Evolutionary conservation across 2,329 filamentous ascomycete genomes (phyloP).

Genomic region (Aspergillus caelatus): DNA sequence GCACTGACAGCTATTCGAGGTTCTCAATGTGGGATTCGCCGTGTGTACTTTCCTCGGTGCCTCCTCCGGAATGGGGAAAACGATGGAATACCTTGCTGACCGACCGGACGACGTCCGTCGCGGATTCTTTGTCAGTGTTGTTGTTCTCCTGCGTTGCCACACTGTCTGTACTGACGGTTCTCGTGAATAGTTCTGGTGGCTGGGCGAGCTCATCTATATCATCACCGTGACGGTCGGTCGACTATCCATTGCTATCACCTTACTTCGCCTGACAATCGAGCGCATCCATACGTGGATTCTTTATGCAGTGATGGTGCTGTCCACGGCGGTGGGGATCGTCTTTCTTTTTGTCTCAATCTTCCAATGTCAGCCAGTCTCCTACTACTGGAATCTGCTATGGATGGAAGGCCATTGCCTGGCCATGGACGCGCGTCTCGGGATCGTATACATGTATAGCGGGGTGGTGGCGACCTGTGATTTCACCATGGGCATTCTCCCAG

Average conservation of each 20-base stretch:
- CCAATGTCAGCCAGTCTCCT: slow-evolving; percentile 53
- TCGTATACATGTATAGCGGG: slow-evolving; percentile 55
- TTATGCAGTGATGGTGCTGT: slow-evolving; percentile 46
- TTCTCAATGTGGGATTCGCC: slow-evolving; percentile 30
- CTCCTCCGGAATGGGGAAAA: slow-evolving; percentile 28
- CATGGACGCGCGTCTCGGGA: slow-evolving; percentile 51
- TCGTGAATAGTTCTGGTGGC: slow-evolving; percentile 46
- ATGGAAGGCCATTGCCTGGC: slow-evolving; percentile 46
- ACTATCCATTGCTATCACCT: slow-evolving; percentile 54
- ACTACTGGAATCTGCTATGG: slow-evolving; percentile 49
- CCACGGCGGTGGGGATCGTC: slow-evolving; percentile 46
- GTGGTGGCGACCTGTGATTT: slow-evolving; percentile 52
- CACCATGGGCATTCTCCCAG: slow-evolving; percentile 54
- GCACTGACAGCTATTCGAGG: slow-evolving; percentile 12
- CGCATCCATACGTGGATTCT: slow-evolving; percentile 52
- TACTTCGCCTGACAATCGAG: slow-evolving; percentile 52
- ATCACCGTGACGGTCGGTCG: slow-evolving; percentile 51
- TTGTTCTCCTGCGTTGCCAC: neutral
- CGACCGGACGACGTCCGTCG: slow-evolving; percentile 23
- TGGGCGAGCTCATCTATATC: slow-evolving; percentile 56
- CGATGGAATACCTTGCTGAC: slow-evolving; percentile 20
- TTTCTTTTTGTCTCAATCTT: slow-evolving; percentile 56
- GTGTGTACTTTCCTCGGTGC: slow-evolving; percentile 30
- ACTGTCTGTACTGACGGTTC: neutral
- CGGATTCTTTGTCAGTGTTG: slow-evolving; percentile 28